Conservation (phyloP, 2,329 filamentous ascomycete species). For the Ophiostoma sp. region DNA sequence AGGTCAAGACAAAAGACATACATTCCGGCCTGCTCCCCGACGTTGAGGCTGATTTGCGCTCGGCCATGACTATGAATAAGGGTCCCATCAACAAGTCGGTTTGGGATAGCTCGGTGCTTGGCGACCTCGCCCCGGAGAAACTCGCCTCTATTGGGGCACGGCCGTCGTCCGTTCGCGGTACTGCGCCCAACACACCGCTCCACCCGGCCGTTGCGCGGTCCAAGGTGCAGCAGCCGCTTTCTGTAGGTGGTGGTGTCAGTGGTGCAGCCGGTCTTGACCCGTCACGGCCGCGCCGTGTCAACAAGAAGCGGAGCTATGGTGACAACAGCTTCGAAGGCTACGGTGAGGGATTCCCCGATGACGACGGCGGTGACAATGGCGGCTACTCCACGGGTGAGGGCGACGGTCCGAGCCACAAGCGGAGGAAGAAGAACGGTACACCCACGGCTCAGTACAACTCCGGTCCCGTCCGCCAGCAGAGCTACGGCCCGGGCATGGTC, state of each 20-base stretch:
- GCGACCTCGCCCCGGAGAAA: slow-evolving; percentile 52
- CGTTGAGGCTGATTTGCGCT: slow-evolving; percentile 47
- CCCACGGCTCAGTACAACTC: slow-evolving; percentile 45
- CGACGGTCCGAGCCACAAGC: slow-evolving; percentile 59
- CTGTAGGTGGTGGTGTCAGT: slow-evolving; percentile 37
- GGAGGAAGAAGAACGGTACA: slow-evolving; percentile 62
- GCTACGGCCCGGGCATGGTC: slow-evolving; percentile 60
- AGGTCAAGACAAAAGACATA: slow-evolving; percentile 57
- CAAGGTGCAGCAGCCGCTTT: slow-evolving; percentile 37
- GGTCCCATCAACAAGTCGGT: slow-evolving; percentile 55
- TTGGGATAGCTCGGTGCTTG: slow-evolving; percentile 61
- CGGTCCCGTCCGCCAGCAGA: slow-evolving; percentile 49
- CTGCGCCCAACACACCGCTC: slow-evolving; percentile 55
- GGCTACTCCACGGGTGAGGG: slow-evolving; percentile 74
- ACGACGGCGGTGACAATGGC: slow-evolving; percentile 57
- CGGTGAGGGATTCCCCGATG: slow-evolving; percentile 68
- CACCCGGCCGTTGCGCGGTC: slow-evolving; percentile 40
- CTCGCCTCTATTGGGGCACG: slow-evolving; percentile 41
- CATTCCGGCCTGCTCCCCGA: slow-evolving; percentile 52
- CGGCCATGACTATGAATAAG: slow-evolving; percentile 58
- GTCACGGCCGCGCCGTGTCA: slow-evolving; percentile 61
- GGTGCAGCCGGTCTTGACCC: slow-evolving; percentile 43
- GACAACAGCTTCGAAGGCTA: slow-evolving; percentile 76
- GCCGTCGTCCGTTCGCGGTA: slow-evolving; percentile 48
- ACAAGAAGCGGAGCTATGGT: slow-evolving; percentile 74